phyloP scores from a whole-genome alignment of 2,329 filamentous ascomycete species.

The Dothideomycetes sp. region DNA sequence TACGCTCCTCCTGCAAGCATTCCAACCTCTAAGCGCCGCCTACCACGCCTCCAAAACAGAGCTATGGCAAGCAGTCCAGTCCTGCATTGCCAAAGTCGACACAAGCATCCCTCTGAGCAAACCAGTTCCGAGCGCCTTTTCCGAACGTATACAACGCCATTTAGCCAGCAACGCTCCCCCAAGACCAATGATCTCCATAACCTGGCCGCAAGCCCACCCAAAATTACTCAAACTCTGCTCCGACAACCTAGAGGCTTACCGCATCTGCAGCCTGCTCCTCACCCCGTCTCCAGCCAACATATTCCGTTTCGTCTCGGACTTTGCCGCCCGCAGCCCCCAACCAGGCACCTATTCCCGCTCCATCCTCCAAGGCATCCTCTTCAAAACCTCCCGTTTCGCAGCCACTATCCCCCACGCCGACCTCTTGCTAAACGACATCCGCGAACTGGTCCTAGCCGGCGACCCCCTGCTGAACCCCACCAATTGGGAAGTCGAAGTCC shows the following conservation, averaged over 20 bases:
- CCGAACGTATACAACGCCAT: conserved; percentile 78
- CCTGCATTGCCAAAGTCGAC: conserved; percentile 14
- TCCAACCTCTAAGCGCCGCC: conserved; percentile 2
- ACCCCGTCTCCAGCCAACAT: neutral
- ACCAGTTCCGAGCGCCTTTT: conserved; percentile 69
- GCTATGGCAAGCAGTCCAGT: conserved; percentile 12
- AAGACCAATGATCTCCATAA: conserved; percentile 71
- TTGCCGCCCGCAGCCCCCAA: conserved; percentile 69
- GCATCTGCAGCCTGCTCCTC: no score
- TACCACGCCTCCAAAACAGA: conserved; percentile 5
- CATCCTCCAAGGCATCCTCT: conserved; percentile 40
- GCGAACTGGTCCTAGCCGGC: conserved; percentile 61
- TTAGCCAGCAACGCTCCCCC: conserved; percentile 90
- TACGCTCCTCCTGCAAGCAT: conserved; percentile 20
- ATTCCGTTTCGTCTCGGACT: conserved; percentile 58
- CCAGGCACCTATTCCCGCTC: conserved; percentile 77
- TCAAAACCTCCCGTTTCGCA: conserved; percentile 57
- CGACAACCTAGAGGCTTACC: conserved; percentile 52
- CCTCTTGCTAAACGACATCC: conserved; percentile 73
- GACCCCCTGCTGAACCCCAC: conserved; percentile 58
- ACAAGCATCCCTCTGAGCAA: conserved; percentile 39
- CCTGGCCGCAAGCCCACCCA: conserved; percentile 58
- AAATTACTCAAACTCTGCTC: conserved; percentile 61
- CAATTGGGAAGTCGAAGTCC: conserved; percentile 67
- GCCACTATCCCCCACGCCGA: conserved; percentile 59